These are phyloP conservation scores for Bauhinia variegata DNA, from an alignment of 306 rosid genomes.

Conservation along the genomic window DNA sequence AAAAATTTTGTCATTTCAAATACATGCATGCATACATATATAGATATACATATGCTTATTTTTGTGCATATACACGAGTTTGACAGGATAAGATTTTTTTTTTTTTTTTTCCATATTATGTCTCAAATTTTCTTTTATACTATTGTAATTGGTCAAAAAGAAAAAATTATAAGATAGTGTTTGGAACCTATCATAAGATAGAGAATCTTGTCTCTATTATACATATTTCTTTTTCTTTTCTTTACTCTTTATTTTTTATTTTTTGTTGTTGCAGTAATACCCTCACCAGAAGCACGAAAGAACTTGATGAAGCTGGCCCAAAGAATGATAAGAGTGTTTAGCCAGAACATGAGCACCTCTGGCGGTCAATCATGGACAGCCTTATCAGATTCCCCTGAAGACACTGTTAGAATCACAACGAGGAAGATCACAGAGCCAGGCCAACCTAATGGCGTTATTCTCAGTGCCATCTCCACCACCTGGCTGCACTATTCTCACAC, in stretches of 20 bases:
- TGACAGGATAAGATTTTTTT: too few species aligned
- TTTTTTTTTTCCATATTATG: too few species aligned
- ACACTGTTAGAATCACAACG: conserved; percentile 81
- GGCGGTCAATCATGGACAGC: conserved; percentile 94
- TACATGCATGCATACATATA: too few species aligned
- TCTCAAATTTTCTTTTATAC: too few species aligned
- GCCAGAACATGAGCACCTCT: conserved; percentile 75
- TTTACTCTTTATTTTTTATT: too few species aligned
- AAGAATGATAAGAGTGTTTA: conserved; percentile 80
- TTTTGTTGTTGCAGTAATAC: conserved; percentile 62
- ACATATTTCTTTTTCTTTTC: too few species aligned
- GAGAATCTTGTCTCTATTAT: too few species aligned
- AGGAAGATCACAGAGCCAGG: conserved; percentile 81
- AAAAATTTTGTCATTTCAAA: not conserved
- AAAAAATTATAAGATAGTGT: too few species aligned
- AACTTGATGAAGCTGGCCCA: conserved; percentile 79
- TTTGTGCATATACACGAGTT: too few species aligned
- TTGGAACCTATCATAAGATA: too few species aligned
- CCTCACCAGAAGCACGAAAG: conserved; percentile 84
- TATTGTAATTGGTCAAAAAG: too few species aligned
- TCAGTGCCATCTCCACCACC: conserved; percentile 80
- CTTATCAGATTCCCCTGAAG: conserved; percentile 79
- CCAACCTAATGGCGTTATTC: conserved; percentile 86
- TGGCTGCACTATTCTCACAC: conserved; percentile 84
- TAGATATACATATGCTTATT: not conserved